These are phyloP conservation scores for Metarhizium robertsii DNA, from an alignment of 2,329 filamentous ascomycete species.

Conservation along the genomic window DNA sequence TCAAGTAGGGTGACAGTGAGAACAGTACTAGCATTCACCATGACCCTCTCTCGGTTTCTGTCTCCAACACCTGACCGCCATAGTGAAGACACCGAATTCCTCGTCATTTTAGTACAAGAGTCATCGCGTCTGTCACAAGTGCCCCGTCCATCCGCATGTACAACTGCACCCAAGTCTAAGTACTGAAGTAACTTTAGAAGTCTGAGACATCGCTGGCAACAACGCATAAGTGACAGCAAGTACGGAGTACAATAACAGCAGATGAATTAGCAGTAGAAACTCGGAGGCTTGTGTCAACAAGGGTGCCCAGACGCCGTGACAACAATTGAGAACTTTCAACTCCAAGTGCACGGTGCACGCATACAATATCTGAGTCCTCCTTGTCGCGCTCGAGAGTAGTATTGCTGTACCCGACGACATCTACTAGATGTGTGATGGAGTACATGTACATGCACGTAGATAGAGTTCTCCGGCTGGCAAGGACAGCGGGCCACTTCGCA, in stretches of 20 bases:
- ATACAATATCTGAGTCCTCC: too few relatives aligned
- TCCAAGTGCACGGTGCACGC: too few relatives aligned
- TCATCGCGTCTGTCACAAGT: background rate
- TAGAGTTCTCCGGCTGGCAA: background rate
- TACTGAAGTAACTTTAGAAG: background rate
- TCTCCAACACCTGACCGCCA: background rate
- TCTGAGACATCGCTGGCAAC: background rate
- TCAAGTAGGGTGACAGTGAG: background rate
- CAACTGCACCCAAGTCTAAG: background rate
- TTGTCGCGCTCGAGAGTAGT: too few relatives aligned
- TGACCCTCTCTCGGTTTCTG: background rate
- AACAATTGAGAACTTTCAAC: too few relatives aligned
- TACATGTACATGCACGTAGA: background rate
- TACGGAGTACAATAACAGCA: too few relatives aligned
- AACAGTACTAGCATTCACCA: background rate
- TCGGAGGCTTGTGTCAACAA: too few relatives aligned
- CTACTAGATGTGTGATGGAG: too few relatives aligned
- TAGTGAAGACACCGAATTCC: background rate
- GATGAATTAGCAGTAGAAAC: too few relatives aligned
- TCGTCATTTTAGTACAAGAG: background rate
- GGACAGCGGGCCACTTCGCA: background rate
- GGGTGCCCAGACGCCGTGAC: too few relatives aligned
- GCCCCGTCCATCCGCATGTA: background rate
- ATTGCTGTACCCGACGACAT: too few relatives aligned
- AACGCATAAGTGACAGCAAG: too few relatives aligned